Evolutionary conservation across 108 stramenopile genomes (phyloP).

Genomic region (Epithemia pelagica): DNA sequence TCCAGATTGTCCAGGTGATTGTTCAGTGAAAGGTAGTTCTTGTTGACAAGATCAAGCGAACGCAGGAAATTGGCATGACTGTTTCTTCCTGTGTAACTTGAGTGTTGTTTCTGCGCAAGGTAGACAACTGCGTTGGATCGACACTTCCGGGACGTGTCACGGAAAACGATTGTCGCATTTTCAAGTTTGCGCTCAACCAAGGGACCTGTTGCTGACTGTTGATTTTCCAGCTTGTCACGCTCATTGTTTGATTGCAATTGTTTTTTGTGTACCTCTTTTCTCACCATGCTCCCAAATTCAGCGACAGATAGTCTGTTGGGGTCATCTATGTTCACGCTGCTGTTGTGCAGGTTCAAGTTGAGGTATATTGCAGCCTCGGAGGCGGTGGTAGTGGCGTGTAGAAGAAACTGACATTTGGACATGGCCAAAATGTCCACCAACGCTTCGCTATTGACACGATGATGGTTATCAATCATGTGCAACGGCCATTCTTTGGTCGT

Average conservation of each 20-base stretch:
- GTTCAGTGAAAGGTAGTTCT: conserved; percentile 44
- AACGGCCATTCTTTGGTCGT: conserved; percentile 31
- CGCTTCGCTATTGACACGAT: conserved; percentile 37
- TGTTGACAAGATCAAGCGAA: conserved; percentile 40
- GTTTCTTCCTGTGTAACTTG: conserved; percentile 30
- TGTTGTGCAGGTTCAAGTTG: conserved; percentile 25
- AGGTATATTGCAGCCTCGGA: conserved; percentile 41
- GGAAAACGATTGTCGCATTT: conserved; percentile 12
- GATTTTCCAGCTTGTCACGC: neutral
- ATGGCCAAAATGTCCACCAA: conserved; percentile 38
- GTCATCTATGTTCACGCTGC: conserved; percentile 34
- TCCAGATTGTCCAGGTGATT: conserved; percentile 31
- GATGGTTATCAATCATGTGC: conserved; percentile 31
- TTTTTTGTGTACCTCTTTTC: neutral
- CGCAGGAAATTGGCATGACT: conserved; percentile 28
- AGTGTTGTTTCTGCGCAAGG: conserved; percentile 47
- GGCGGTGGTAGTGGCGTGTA: conserved; percentile 34
- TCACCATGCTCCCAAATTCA: conserved; percentile 12
- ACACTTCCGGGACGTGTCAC: conserved; percentile 7
- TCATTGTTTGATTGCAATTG: neutral
- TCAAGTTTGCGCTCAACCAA: neutral
- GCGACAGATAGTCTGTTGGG: conserved; percentile 7
- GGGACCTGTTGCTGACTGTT: neutral
- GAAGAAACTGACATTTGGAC: conserved; percentile 32
- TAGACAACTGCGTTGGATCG: conserved; percentile 42